A percentile compares a stretch with the other conserved stretches of the same genome.
phyloP scores from a whole-genome alignment of 1,139 yeast species.

The Hyphopichia fennica region DNA sequence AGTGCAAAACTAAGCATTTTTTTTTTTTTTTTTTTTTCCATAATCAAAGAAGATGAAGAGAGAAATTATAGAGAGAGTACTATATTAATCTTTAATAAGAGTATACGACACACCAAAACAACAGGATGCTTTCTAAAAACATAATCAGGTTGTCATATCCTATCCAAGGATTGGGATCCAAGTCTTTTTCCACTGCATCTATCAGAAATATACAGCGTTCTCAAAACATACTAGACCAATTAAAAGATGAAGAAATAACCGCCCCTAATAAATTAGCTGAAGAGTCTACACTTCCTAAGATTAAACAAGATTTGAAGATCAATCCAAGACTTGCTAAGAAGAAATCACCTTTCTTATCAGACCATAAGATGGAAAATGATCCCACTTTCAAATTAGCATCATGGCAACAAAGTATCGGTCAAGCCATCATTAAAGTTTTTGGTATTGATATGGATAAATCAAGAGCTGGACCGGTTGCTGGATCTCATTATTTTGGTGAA shows the following conservation, averaged over 20 bases:
- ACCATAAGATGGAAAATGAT: constrained; percentile 58
- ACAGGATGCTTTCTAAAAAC: constrained; percentile 1
- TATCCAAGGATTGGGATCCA: neutral
- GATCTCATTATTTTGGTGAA: constrained; percentile 79
- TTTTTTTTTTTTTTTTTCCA: neutral
- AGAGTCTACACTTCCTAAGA: constrained; percentile 49
- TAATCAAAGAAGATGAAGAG: no score
- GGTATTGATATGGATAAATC: constrained; percentile 87
- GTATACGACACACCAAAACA: no score
- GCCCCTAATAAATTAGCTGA: constrained; percentile 49
- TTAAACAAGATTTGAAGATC: constrained; percentile 40
- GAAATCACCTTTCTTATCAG: constrained; percentile 52
- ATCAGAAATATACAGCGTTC: neutral
- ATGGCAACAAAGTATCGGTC: constrained; percentile 75
- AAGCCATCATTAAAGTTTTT: constrained; percentile 63
- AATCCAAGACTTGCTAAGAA: constrained; percentile 42
- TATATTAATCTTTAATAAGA: neutral
- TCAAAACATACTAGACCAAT: constrained; percentile 18
- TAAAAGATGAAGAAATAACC: constrained; percentile 22
- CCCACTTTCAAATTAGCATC: constrained; percentile 56
- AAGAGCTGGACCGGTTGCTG: constrained; percentile 93
- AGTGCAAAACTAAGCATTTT: neutral
- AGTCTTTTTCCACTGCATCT: neutral
- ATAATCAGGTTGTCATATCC: neutral
- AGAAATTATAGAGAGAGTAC: no score